phyloP scores from a whole-genome alignment of 108 stramenopile species.

The Pseudonitzschia multiseries region DNA sequence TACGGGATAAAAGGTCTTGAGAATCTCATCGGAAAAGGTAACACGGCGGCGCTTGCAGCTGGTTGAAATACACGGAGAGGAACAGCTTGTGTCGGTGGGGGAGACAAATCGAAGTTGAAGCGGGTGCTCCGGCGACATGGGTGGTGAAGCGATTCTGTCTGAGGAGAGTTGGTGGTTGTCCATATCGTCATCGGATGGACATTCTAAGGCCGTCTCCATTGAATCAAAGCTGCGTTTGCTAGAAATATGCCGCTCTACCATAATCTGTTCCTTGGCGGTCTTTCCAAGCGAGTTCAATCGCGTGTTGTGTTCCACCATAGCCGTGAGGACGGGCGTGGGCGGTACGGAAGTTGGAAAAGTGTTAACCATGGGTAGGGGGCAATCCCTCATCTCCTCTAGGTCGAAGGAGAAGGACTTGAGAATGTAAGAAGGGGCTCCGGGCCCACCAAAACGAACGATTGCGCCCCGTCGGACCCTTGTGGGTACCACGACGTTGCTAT shows the following conservation, averaged over 20 bases:
- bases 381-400: slow-evolving; percentile 33
- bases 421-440: slow-evolving; percentile 76
- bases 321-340: slow-evolving; percentile 15
- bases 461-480: slow-evolving; percentile 67
- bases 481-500: slow-evolving; percentile 57
- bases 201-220: slow-evolving; percentile 24
- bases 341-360: not conserved
- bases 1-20: slow-evolving; percentile 42
- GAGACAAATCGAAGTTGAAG: slow-evolving; percentile 46
- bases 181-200: slow-evolving; percentile 14
- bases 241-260: slow-evolving; percentile 20
- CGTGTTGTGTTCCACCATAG: slow-evolving; percentile 49
- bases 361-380: not conserved
- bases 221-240: slow-evolving; percentile 53
- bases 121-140: slow-evolving; percentile 28
- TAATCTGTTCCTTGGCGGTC: slow-evolving; percentile 27
- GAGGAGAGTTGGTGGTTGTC: not conserved
- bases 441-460: slow-evolving; percentile 79
- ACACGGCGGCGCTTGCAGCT: slow-evolving; percentile 35
- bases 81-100: slow-evolving; percentile 32
- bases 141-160: slow-evolving; percentile 39
- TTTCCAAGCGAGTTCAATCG: slow-evolving; percentile 40
- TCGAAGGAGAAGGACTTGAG: slow-evolving; percentile 70
- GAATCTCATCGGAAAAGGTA: slow-evolving; percentile 39
- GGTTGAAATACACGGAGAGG: not conserved